Conservation (phyloP, 331 rosid genomes). For the Malus hybrid region DNA sequence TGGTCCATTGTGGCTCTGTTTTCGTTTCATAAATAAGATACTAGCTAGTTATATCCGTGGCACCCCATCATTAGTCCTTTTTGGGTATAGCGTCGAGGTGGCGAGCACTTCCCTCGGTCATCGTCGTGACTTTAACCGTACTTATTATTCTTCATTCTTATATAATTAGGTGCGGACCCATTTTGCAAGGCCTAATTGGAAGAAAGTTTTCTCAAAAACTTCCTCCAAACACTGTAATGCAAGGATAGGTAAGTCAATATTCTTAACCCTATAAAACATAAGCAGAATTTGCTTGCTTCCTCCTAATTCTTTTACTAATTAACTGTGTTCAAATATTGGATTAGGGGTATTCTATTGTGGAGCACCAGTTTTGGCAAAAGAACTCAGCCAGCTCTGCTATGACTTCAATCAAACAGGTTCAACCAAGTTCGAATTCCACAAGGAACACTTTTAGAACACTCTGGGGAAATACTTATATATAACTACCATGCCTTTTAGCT, state of each 20-base stretch:
- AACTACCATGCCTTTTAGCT: not conserved
- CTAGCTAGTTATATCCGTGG: too few species aligned
- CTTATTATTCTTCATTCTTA: conserved; percentile 13
- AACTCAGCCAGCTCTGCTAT: conserved; percentile 79
- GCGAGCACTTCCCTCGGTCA: too few species aligned
- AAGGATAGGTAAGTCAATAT: conserved; percentile 61
- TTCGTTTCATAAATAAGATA: too few species aligned
- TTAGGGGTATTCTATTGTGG: conserved; percentile 97
- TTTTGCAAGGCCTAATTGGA: conserved; percentile 99
- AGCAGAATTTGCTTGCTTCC: not conserved
- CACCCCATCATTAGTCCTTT: too few species aligned
- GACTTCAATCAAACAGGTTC: conserved; percentile 91
- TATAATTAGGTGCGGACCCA: conserved; percentile 78
- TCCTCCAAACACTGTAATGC: conserved; percentile 87
- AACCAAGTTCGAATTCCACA: conserved; percentile 96
- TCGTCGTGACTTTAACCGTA: not conserved
- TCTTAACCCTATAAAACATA: not conserved
- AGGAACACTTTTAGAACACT: conserved; percentile 70
- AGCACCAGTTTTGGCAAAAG: conserved; percentile 92
- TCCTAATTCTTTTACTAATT: conserved; percentile 11
- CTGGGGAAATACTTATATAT: not conserved
- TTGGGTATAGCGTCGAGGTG: too few species aligned
- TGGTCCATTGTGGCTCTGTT: not conserved
- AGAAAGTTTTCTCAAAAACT: conserved; percentile 85
- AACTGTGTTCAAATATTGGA: conserved; percentile 17